Evolutionary conservation across 495 filamentous ascomycete genomes (phyloP).

Genomic region (Cairneyella variabilis): DNA sequence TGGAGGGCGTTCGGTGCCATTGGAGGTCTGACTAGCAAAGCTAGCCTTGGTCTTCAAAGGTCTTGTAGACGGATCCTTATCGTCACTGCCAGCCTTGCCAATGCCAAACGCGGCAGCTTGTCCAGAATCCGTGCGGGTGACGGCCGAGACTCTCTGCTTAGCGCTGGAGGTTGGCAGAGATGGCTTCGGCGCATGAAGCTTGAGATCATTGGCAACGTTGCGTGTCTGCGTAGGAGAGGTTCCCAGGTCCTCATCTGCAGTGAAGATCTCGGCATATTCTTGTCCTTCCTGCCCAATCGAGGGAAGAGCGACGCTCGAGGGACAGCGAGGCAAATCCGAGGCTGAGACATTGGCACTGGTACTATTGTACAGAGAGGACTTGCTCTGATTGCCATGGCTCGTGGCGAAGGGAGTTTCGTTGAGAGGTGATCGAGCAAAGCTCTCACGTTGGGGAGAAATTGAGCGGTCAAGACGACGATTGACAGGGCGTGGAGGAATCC

Average conservation of each 20-base stretch:
- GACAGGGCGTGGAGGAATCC: conserved; percentile 67
- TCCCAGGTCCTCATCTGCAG: conserved; percentile 37
- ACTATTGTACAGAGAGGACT: conserved; percentile 28
- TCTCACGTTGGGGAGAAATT: conserved; percentile 68
- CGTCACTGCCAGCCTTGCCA: conserved; percentile 58
- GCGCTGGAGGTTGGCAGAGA: conserved; percentile 74
- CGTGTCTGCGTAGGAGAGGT: conserved; percentile 63
- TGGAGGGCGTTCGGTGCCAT: conserved; percentile 34
- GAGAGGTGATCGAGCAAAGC: conserved; percentile 81
- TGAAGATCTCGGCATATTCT: conserved; percentile 69
- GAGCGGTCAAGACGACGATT: conserved; percentile 69
- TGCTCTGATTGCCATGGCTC: conserved; percentile 38
- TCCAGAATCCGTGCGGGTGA: conserved; percentile 85
- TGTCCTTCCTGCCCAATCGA: conserved; percentile 84
- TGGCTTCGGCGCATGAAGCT: conserved; percentile 88
- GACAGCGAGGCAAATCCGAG: conserved; percentile 52
- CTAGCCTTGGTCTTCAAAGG: conserved; percentile 58
- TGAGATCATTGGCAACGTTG: conserved; percentile 73
- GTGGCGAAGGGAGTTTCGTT: conserved; percentile 50
- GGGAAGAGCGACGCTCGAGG: conserved; percentile 72
- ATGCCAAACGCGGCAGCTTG: conserved; percentile 79
- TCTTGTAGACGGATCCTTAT: conserved; percentile 55
- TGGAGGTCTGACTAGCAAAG: conserved; percentile 51
- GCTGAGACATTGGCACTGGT: conserved; percentile 42
- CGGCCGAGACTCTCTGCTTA: conserved; percentile 71